A percentile compares a stretch with the other conserved stretches of the same genome.
These are phyloP conservation scores for Didymella exigua DNA, from an alignment of 2,329 filamentous ascomycete species.

Conservation along the genomic window DNA sequence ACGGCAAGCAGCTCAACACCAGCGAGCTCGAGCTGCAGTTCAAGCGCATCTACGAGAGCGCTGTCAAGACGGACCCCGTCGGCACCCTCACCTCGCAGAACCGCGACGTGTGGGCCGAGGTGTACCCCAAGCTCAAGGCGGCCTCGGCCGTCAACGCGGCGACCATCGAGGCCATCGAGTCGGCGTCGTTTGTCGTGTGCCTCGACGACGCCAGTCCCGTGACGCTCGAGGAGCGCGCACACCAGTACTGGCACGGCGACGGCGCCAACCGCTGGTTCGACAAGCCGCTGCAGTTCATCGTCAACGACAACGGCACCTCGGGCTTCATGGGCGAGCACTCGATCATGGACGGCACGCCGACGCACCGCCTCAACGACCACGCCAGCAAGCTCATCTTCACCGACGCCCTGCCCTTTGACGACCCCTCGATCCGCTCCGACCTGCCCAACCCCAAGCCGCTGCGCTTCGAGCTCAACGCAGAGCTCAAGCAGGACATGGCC, in stretches of 20 bases:
- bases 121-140: conserved; percentile 66
- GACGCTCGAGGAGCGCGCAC: conserved; percentile 92
- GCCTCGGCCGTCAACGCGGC: conserved; percentile 80
- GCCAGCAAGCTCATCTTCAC: conserved; percentile 89
- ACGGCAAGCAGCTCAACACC: conserved; percentile 84
- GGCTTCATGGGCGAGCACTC: conserved; percentile 99
- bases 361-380: conserved; percentile 95
- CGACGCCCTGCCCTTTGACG: conserved; percentile 90
- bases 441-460: conserved; percentile 80
- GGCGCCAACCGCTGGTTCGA: conserved; percentile 96
- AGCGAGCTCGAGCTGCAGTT: conserved; percentile 92
- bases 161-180: conserved; percentile 80
- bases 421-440: conserved; percentile 76
- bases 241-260: conserved; percentile 98
- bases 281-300: conserved; percentile 96
- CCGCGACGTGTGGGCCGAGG: conserved; percentile 89
- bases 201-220: conserved; percentile 90
- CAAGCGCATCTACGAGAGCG: conserved; percentile 78
- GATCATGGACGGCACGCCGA: conserved; percentile 99
- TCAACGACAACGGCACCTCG: conserved; percentile 97
- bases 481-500: conserved; percentile 78
- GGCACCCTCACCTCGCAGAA: conserved; percentile 90
- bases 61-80: conserved; percentile 73
- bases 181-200: conserved; percentile 88
- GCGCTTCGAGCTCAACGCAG: conserved; percentile 76